A percentile compares a stretch with the other conserved stretches of the same genome.
phyloP scores from a whole-genome alignment of 108 stramenopile genomes.

The Nannochloropsis gaditana region DNA sequence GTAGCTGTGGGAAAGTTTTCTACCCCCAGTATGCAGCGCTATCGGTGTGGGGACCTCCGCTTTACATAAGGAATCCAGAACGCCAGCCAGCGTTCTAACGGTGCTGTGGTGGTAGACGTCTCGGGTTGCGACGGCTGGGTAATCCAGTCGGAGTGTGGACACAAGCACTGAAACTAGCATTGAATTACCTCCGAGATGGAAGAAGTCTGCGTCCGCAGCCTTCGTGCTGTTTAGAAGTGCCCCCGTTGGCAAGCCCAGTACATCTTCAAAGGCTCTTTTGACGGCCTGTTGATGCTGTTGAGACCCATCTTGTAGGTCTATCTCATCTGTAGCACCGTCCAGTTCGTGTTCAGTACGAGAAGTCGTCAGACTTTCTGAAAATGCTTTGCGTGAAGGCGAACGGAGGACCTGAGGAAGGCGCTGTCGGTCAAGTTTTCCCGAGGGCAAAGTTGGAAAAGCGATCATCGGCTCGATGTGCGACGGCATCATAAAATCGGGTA shows the following conservation, averaged over 20 bases:
- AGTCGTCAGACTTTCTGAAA: background rate
- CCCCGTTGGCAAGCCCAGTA: background rate
- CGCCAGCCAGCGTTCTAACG: background rate
- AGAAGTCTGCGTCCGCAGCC: background rate
- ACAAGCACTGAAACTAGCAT: background rate
- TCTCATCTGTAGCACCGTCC: background rate
- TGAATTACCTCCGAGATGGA: constrained; percentile 7
- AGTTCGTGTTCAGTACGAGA: background rate
- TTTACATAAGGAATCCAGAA: background rate
- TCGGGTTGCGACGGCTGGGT: background rate
- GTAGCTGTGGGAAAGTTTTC: no score
- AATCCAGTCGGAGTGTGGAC: background rate
- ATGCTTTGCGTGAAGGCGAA: background rate
- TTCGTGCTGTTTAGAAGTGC: background rate
- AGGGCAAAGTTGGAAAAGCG: constrained; percentile 14
- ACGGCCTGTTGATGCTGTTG: background rate
- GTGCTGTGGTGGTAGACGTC: background rate
- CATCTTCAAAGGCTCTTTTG: background rate
- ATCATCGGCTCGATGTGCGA: constrained; percentile 14
- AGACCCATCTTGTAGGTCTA: background rate
- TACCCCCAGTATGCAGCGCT: background rate
- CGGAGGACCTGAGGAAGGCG: constrained; percentile 3
- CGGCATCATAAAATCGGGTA: constrained; percentile 1
- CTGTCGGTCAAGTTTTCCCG: background rate
- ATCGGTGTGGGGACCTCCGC: background rate